Conservation (phyloP, 495 filamentous ascomycete genomes). For the Tuber umbilicatum region DNA sequence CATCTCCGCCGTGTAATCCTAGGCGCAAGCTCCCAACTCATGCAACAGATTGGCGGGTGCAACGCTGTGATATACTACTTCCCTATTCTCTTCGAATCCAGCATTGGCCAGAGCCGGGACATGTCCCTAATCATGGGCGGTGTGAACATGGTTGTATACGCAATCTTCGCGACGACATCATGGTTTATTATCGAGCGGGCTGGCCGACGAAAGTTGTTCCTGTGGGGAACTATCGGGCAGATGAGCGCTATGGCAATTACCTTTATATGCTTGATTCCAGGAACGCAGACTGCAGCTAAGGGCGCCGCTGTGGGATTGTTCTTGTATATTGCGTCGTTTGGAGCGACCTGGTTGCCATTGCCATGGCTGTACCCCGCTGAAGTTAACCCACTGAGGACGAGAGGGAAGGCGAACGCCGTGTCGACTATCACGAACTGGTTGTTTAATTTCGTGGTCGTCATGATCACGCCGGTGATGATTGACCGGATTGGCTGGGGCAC, state of each 20-base stretch:
- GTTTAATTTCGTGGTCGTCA: constrained; percentile 74
- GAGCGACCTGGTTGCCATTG: constrained; percentile 66
- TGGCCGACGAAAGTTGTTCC: constrained; percentile 64
- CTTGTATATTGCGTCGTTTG: constrained; percentile 69
- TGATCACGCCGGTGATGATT: constrained; percentile 73
- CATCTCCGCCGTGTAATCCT: constrained; percentile 59
- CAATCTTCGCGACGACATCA: constrained; percentile 67
- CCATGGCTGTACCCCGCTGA: constrained; percentile 64
- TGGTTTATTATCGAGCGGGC: constrained; percentile 76
- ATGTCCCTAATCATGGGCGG: constrained; percentile 67
- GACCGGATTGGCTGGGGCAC: constrained; percentile 63
- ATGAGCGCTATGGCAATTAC: constrained; percentile 65
- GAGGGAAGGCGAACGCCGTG: constrained; percentile 68
- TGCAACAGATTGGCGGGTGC: constrained; percentile 73
- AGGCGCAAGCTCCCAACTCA: constrained; percentile 59
- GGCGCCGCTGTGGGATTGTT: constrained; percentile 73
- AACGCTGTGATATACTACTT: constrained; percentile 84
- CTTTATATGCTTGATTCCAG: constrained; percentile 65
- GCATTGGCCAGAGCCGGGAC: constrained; percentile 53
- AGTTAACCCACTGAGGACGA: constrained; percentile 67
- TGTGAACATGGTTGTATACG: constrained; percentile 73
- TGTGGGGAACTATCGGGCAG: constrained; percentile 64
- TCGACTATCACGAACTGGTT: constrained; percentile 74
- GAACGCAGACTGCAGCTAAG: constrained; percentile 50
- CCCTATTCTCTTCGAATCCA: constrained; percentile 65